A percentile compares a stretch with the other conserved stretches of the same genome.
These are phyloP conservation scores for Lactarius sanguifluus DNA, from an alignment of 768 basidiomycete species.

Conservation along the genomic window DNA sequence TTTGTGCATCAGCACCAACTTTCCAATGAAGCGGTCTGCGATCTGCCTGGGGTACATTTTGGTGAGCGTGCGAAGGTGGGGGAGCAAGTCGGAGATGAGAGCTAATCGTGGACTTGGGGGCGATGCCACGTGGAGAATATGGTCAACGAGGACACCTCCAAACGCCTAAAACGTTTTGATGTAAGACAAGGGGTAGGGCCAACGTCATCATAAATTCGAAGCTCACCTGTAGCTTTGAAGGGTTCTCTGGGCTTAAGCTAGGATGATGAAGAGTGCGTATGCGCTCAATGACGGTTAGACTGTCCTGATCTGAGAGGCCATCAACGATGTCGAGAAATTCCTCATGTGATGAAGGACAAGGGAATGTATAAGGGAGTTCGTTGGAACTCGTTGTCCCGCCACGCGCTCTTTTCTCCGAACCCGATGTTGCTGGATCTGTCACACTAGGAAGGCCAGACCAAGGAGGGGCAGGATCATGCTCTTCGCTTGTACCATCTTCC, in stretches of 20 bases:
- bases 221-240: slow-evolving; percentile 83
- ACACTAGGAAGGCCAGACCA: neutral
- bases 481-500: slow-evolving; percentile 35
- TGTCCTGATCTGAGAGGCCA: slow-evolving; percentile 64
- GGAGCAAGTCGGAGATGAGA: slow-evolving; percentile 64
- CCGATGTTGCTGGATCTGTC: neutral
- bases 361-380: slow-evolving; percentile 90
- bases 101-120: slow-evolving; percentile 59
- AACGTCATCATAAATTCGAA: neutral
- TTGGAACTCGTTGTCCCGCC: slow-evolving; percentile 31
- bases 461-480: slow-evolving; percentile 31
- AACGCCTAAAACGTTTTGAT: slow-evolving; percentile 50
- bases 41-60: slow-evolving; percentile 78
- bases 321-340: slow-evolving; percentile 86
- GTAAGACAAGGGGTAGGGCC: slow-evolving; percentile 12
- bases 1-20: slow-evolving; percentile 89
- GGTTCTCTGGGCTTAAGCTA: slow-evolving; percentile 89
- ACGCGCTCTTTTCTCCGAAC: slow-evolving; percentile 4
- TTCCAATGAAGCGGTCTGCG: slow-evolving; percentile 76
- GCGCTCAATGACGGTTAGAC: slow-evolving; percentile 82
- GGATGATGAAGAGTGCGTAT: slow-evolving; percentile 91
- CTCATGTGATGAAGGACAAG: slow-evolving; percentile 82
- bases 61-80: slow-evolving; percentile 77
- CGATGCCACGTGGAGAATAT: slow-evolving; percentile 73
- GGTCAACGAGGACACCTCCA: slow-evolving; percentile 79